Base-by-base conservation (phyloP, 2,329 filamentous ascomycete species). In the Chalara sp. region DNA sequence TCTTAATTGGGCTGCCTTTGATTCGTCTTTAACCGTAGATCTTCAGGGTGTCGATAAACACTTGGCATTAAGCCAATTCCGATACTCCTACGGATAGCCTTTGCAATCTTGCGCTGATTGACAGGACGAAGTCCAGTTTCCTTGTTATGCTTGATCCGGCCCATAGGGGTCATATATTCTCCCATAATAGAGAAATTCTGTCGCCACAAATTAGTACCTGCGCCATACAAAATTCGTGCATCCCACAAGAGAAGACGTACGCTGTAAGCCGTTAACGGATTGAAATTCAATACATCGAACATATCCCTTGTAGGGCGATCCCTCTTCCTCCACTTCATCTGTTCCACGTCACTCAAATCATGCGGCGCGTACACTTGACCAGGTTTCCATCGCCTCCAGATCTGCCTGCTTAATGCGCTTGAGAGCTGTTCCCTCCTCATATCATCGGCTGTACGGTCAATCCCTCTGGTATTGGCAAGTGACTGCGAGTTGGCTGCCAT, bases 171-270 rank as follows among this genome's bases (percentile, higher is more conserved):
- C 63, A 93, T 86, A 68, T 87, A 96, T 67, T 96, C 90, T 32
- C 87, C 87, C 70, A 97, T 86, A 54, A 99, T 81, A 37, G 87
- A 82, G 68, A 95, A 95, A 71, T 99, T 99, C 90, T 96, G 62
- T 8, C 47, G 5, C 35, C 28, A 54, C 33, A 46, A 41, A 44
- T 55, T 45, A 52, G 31, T 46, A 13, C 48, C 10, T 32, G 29
- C 11, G 7, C 11, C 21, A 12, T 8, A 8, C 4, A 28, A 2
- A 43, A 43, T 43, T 43, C 40, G 4, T 13, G 21, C 21, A 2
- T 3, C 11, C 11, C 21, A 12, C 40, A 12, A 13, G 21, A 45
- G 31, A 12, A 29, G 49, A 70, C 76, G 48, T 68, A 95, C 90
- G 78, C 90, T 89, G 71, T 97, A 99, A 71, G 93, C 81, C 58